Evolutionary conservation across 2,329 filamentous ascomycete genomes (phyloP), one percentile per base, ranked within the genome.

Genomic region (Colletotrichum eleusines): DNA sequence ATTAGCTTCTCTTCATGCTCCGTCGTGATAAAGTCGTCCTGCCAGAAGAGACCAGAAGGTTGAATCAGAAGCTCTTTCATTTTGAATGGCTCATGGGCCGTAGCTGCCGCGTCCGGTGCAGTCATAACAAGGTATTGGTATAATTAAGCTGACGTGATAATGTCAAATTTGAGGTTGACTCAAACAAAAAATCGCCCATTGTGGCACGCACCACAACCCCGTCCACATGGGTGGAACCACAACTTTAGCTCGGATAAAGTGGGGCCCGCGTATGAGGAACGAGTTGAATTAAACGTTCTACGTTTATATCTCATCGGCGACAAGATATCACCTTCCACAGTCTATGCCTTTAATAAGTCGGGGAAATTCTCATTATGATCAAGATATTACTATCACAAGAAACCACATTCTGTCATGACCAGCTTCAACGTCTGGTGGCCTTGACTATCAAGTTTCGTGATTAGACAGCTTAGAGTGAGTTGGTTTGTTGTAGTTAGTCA

Each of bases 1-100:
- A 87, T 75, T 2, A 87, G 82, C 1, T 76, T 66, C 33, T 76
- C 74, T 75, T 88, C 86, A 69, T 87, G 82, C 40, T 82, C 80
- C 0, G 79, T 66, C 0, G 79, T 80, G 75, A 88, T 81, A 74
- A 87, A 88, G 71, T 87, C 78, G 11, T 80, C 73, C 71, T 87
- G 80, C 81, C 84, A 83, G 33, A 81, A 75, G 8, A 85, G 74
- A 5, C 84, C 84, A 0, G 77, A 75, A 0, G 84, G 84, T 46
- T 72, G 71, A 3, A 75, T 77, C 4, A 72, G 61, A 16, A 77
- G 70, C 46, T 76, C 75, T 33, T 75, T 66, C 76, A 77, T 48
- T 9, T 11, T 18, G 5, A 1, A 20, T 18, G 26, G 16, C 7
- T 4, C 26, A 31, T 51, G 16, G 26, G 31, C 14, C 8, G 23